Evolutionary conservation across 1,139 yeast species (phyloP).

Genomic region (Kurtzmaniella quercitrusa): DNA sequence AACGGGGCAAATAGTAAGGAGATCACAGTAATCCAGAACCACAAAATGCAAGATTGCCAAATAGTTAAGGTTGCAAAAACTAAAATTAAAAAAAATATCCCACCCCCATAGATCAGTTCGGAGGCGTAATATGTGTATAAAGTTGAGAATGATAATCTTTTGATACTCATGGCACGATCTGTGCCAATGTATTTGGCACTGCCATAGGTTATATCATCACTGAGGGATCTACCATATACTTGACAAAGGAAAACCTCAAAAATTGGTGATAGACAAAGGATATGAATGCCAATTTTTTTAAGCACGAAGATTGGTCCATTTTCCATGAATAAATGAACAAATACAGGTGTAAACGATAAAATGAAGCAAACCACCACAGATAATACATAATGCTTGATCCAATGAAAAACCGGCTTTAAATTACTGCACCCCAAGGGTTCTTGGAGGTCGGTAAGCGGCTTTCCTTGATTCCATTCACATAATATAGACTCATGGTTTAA

Average conservation of each 20-base stretch:
- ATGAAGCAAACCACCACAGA: conserved; percentile 82
- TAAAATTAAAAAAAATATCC: conserved; percentile 51
- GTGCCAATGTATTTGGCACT: conserved; percentile 84
- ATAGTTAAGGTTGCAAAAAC: conserved; percentile 62
- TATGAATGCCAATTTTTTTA: conserved; percentile 57
- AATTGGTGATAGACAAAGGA: conserved; percentile 71
- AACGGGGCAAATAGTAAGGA: conserved; percentile 78
- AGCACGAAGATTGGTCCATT: conserved; percentile 66
- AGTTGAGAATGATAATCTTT: conserved; percentile 54
- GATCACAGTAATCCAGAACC: conserved; percentile 79
- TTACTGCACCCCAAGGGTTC: conserved; percentile 74
- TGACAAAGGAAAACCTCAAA: conserved; percentile 89
- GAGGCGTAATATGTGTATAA: conserved; percentile 64
- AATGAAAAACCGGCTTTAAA: conserved; percentile 66
- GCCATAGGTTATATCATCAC: conserved; percentile 69
- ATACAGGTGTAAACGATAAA: conserved; percentile 75
- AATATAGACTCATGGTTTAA: conserved; percentile 55
- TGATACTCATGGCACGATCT: conserved; percentile 81
- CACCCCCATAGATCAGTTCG: conserved; percentile 65
- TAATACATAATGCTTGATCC: conserved; percentile 78
- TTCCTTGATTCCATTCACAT: conserved; percentile 49
- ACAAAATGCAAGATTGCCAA: conserved; percentile 73
- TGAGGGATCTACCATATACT: conserved; percentile 68
- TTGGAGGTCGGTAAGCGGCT: conserved; percentile 57
- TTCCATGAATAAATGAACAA: conserved; percentile 77